phyloP scores from a whole-genome alignment of 768 basidiomycete genomes.

The Agaricus sinodeliciosus region DNA sequence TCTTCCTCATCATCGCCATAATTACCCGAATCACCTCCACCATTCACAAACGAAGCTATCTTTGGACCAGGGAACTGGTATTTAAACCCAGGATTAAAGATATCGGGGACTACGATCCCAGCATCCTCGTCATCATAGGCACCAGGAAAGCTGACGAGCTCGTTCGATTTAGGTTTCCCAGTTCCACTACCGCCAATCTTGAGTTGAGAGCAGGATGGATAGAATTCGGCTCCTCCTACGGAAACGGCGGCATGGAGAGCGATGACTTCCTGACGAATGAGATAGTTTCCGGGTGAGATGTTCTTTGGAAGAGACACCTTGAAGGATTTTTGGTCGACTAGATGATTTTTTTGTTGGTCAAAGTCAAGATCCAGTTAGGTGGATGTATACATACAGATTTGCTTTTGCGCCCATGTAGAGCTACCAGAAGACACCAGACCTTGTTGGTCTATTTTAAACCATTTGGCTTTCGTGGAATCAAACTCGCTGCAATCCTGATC shows the following conservation, averaged over 20 bases:
- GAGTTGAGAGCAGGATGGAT: slow-evolving; percentile 63
- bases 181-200: slow-evolving; percentile 47
- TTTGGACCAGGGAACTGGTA: slow-evolving; percentile 49
- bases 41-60: slow-evolving; percentile 33
- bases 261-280: slow-evolving; percentile 77
- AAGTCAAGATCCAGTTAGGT: neutral
- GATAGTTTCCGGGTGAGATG: slow-evolving; percentile 62
- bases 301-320: slow-evolving; percentile 39
- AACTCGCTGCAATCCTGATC: slow-evolving; percentile 52
- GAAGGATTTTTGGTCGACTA: slow-evolving; percentile 35
- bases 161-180: slow-evolving; percentile 35
- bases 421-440: slow-evolving; percentile 30
- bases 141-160: slow-evolving; percentile 65
- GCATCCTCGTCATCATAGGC: slow-evolving; percentile 67
- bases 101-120: slow-evolving; percentile 29
- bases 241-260: slow-evolving; percentile 60
- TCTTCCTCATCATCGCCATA: neutral
- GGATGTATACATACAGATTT: slow-evolving; percentile 37
- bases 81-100: slow-evolving; percentile 34
- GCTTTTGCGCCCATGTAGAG: slow-evolving; percentile 42
- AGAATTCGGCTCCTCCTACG: slow-evolving; percentile 73
- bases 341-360: neutral
- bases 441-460: slow-evolving; percentile 67
- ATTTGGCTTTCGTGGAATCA: slow-evolving; percentile 49
- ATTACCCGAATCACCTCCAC: slow-evolving; percentile 9